These are phyloP conservation scores for Smittium mucronatum DNA, from an alignment of 371 early-diverging fungal species.

Conservation along the genomic window DNA sequence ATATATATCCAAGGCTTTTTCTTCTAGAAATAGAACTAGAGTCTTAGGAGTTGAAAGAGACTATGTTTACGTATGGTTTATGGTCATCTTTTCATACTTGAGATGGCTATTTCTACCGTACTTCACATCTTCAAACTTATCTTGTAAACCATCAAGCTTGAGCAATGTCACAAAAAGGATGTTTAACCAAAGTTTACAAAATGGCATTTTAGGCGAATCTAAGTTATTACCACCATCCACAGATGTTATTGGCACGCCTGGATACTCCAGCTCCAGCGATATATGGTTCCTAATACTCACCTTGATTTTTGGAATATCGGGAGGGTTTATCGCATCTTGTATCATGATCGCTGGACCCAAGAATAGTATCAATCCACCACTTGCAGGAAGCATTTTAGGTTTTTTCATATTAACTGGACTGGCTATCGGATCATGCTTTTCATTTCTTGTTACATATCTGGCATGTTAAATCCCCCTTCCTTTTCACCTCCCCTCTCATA, in stretches of 20 bases:
- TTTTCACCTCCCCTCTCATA: too few relatives aligned
- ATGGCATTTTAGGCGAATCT: not conserved
- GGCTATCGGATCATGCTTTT: not conserved
- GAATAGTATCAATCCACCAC: constrained; percentile 2
- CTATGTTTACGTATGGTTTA: not conserved
- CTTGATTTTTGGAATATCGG: not conserved
- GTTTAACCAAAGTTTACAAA: not conserved
- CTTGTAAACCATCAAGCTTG: not conserved
- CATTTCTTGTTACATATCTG: constrained; percentile 3
- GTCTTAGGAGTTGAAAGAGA: not conserved
- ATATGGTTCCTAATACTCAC: not conserved
- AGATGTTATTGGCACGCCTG: not conserved
- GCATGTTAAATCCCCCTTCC: too few relatives aligned
- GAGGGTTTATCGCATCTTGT: constrained; percentile 6
- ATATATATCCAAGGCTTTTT: not conserved
- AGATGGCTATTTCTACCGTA: constrained; percentile 2
- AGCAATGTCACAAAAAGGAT: not conserved
- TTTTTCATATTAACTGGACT: constrained; percentile 3
- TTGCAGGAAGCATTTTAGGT: constrained; percentile 7
- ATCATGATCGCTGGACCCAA: constrained; percentile 3
- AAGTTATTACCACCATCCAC: not conserved
- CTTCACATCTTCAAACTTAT: not conserved
- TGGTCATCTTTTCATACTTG: not conserved
- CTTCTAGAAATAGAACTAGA: not conserved
- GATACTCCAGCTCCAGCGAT: not conserved